Conservation (phyloP, 2,329 filamentous ascomycete species). For the Exophiala mesophila region DNA sequence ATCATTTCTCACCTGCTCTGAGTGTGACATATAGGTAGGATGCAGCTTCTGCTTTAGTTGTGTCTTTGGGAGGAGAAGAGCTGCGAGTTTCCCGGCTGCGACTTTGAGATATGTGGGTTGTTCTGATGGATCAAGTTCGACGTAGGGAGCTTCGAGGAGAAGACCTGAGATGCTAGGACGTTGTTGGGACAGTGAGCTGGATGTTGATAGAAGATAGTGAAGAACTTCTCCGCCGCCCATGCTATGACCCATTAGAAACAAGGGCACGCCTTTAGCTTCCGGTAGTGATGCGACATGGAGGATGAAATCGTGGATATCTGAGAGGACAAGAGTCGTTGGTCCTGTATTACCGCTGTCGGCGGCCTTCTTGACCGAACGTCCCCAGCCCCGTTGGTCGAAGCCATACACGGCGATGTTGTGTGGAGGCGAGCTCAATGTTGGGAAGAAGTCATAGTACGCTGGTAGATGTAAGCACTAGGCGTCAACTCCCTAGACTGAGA, state of each 20-base stretch:
- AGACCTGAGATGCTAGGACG: conserved; percentile 64
- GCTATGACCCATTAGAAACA: conserved; percentile 85
- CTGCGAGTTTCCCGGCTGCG: conserved; percentile 61
- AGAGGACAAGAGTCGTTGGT: conserved; percentile 65
- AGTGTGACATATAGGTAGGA: conserved; percentile 60
- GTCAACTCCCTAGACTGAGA: too few relatives aligned
- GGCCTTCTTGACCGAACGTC: conserved; percentile 60
- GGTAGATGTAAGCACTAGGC: not conserved
- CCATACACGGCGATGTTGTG: conserved; percentile 69
- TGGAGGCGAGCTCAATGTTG: conserved; percentile 54
- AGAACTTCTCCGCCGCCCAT: conserved; percentile 83
- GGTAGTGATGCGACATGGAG: conserved; percentile 46
- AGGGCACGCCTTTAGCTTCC: conserved; percentile 44
- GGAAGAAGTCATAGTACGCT: conserved; percentile 70
- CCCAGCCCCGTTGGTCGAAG: conserved; percentile 89
- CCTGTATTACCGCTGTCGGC: conserved; percentile 62
- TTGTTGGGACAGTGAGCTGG: conserved; percentile 41
- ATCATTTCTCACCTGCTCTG: conserved; percentile 57
- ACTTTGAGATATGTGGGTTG: conserved; percentile 62
- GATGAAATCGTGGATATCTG: conserved; percentile 72
- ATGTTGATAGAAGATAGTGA: conserved; percentile 45
- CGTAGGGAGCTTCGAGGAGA: conserved; percentile 71
- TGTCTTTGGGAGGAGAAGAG: conserved; percentile 60
- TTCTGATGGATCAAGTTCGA: conserved; percentile 63
- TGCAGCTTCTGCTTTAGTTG: conserved; percentile 65